Conservation (phyloP, 805 yeast species). For the Hermanozyma aechmeae region DNA sequence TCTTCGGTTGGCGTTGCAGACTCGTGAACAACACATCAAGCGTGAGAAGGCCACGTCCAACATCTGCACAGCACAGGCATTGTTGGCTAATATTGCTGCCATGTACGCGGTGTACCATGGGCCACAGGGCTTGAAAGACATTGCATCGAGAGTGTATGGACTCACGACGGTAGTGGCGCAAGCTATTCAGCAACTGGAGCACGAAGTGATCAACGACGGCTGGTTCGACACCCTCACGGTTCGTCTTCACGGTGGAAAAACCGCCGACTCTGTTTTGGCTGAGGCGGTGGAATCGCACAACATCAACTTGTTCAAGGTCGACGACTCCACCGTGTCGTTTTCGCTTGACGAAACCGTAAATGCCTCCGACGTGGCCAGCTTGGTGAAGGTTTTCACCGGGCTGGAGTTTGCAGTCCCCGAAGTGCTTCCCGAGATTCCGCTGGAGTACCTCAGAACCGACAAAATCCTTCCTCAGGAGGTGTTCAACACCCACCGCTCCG, state of each 20-base stretch:
- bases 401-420: slow-evolving; percentile 10
- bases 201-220: slow-evolving; percentile 43
- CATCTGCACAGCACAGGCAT: slow-evolving; percentile 96
- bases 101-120: slow-evolving; percentile 97
- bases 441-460: slow-evolving; percentile 45
- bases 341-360: slow-evolving; percentile 87
- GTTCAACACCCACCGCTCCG: slow-evolving; percentile 83
- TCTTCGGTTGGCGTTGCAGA: slow-evolving; percentile 85
- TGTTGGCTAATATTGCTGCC: slow-evolving; percentile 90
- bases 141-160: slow-evolving; percentile 70
- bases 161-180: slow-evolving; percentile 64
- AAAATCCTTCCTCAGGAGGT: slow-evolving; percentile 60
- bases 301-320: slow-evolving; percentile 69
- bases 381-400: slow-evolving; percentile 55
- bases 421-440: slow-evolving; percentile 42
- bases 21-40: slow-evolving; percentile 96
- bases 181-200: slow-evolving; percentile 31
- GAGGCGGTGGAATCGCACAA: slow-evolving; percentile 52
- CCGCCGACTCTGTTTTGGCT: slow-evolving; percentile 48
- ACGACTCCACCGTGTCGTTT: slow-evolving; percentile 55
- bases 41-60: slow-evolving; percentile 97
- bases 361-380: slow-evolving; percentile 45
- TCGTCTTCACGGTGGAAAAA: slow-evolving; percentile 31
- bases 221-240: slow-evolving; percentile 89
- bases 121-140: slow-evolving; percentile 69